Percentiles rank a stretch among this genome's conserved stretches.
phyloP scores from a whole-genome alignment of 1,139 yeast genomes.

The Debaryomycetaceae sp. region DNA sequence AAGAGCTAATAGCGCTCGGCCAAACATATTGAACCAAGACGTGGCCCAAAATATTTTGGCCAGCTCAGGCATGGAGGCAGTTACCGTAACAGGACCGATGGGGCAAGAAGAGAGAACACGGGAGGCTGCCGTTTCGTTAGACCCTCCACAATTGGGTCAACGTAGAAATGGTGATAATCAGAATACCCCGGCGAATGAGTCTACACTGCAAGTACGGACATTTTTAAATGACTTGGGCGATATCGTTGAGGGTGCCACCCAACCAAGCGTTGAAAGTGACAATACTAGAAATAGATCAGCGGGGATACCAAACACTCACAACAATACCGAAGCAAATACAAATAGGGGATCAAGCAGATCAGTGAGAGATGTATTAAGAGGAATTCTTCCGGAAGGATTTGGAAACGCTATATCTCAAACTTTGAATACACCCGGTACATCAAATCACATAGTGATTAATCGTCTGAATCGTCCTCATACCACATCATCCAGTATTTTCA shows the following conservation, averaged over 20 bases:
- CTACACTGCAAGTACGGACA: constrained; percentile 12
- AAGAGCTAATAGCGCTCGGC: constrained; percentile 32
- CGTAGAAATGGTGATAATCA: constrained; percentile 1
- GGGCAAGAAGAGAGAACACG: constrained; percentile 1
- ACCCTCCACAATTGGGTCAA: constrained; percentile 2
- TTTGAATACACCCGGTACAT: constrained; percentile 7
- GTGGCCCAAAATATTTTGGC: constrained; percentile 37
- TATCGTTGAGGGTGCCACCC: constrained; percentile 12
- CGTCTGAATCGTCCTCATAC: constrained; percentile 5
- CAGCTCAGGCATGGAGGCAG: constrained; percentile 25
- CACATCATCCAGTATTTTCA: background rate
- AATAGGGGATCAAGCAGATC: constrained; percentile 5
- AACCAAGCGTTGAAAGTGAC: constrained; percentile 1
- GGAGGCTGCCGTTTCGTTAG: background rate
- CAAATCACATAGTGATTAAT: constrained; percentile 9
- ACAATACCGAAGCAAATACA: constrained; percentile 1
- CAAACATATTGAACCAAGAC: constrained; percentile 38
- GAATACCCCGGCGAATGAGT: constrained; percentile 2
- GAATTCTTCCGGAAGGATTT: constrained; percentile 13
- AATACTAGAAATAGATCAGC: constrained; percentile 3
- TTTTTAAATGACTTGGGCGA: constrained; percentile 23
- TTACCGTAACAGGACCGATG: constrained; percentile 13
- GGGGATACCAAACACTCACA: constrained; percentile 1
- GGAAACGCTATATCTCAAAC: constrained; percentile 11
- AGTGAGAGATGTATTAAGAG: constrained; percentile 12